These are phyloP conservation scores for Penicillium odoratum DNA, from an alignment of 495 filamentous ascomycete species.

Conservation along the genomic window DNA sequence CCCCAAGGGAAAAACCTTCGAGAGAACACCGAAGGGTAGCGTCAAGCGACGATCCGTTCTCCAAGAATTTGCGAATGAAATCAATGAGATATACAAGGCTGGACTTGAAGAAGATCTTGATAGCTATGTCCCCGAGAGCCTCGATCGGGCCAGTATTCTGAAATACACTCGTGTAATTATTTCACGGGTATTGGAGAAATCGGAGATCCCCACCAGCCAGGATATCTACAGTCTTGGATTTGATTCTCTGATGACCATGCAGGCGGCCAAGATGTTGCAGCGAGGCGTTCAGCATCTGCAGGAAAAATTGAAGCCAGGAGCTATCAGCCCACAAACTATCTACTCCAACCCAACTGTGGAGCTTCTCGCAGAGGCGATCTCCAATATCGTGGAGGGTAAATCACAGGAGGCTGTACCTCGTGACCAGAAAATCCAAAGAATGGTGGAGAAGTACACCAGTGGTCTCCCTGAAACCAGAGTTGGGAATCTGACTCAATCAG, in stretches of 20 bases:
- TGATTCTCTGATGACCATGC: conserved; percentile 39
- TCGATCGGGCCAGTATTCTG: conserved; percentile 11
- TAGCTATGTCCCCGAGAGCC: conserved; percentile 10
- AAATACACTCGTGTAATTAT: conserved; percentile 12
- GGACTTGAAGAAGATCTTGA: conserved; percentile 17
- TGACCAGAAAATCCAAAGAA: conserved; percentile 17
- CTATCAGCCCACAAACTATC: conserved; percentile 27
- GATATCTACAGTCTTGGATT: conserved; percentile 30
- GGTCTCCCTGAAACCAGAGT: conserved; percentile 24
- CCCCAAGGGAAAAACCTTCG: conserved; percentile 51
- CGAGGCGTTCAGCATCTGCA: conserved; percentile 13
- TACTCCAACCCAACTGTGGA: conserved; percentile 34
- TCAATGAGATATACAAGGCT: conserved; percentile 29
- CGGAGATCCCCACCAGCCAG: conserved; percentile 15
- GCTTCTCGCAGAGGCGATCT: conserved; percentile 20
- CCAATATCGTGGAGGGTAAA: conserved; percentile 21
- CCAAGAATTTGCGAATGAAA: conserved; percentile 28
- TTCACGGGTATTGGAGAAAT: conserved; percentile 14
- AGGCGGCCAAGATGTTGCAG: conserved; percentile 24
- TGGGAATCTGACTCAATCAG: background rate
- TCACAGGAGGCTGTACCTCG: conserved; percentile 13
- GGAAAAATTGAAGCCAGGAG: conserved; percentile 1
- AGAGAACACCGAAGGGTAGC: conserved; percentile 53
- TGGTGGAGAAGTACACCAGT: conserved; percentile 22
- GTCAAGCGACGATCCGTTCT: conserved; percentile 29